Evolutionary conservation across 345 rosid species (phyloP), one percentile per base, ranked within the genome.

Genomic region (Erysimum cheiranthoides): DNA sequence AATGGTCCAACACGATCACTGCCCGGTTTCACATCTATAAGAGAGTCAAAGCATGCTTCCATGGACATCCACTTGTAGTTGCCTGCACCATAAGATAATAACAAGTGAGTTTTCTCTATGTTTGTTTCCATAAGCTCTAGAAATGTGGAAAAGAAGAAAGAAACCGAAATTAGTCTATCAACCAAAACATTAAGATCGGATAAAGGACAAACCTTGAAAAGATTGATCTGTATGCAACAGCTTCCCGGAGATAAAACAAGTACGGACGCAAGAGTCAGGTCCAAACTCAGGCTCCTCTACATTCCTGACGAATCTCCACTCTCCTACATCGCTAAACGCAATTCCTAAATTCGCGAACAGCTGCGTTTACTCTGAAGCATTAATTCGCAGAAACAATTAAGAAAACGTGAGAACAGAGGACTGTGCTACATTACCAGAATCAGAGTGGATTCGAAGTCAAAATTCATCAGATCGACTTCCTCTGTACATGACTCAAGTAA

Each of bases 211-310:
- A 91, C 97, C 96, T 86, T 80, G 80, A 32, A 81, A 81, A 49
- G 2, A 45, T 28, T 5, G 50, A 74, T 66, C 59, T 66, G 68
- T 73, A 46, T 66, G 43, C 35, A 74, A 59, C 46, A 88, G 74
- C 73, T 75, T 81, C 13, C 90, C 96, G 71, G 74, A 51, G 64
- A 93, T 10, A 50, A 84, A 93, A 67, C 86, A 82, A 4, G 86
- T 85, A 70, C 71, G 80, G 80, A 84, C 60, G 4, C 78, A 86
- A 13, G 79, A 72, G 16, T 81, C 93, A 14, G 93, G 96, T 68
- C 97, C 98, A 68, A 91, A 93, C 71, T 83, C 96, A 28, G 97
- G 76, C 83, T 93, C 98, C 78, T 87, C 87, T 60, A 83, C 86
- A 66, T 67, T 80, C 79, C 80, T 88, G 67, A 80, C 67, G 68